Percentiles rank a stretch among this genome's conserved stretches.
phyloP scores from a whole-genome alignment of 2,329 filamentous ascomycete species.

The Cercospora sp. region DNA sequence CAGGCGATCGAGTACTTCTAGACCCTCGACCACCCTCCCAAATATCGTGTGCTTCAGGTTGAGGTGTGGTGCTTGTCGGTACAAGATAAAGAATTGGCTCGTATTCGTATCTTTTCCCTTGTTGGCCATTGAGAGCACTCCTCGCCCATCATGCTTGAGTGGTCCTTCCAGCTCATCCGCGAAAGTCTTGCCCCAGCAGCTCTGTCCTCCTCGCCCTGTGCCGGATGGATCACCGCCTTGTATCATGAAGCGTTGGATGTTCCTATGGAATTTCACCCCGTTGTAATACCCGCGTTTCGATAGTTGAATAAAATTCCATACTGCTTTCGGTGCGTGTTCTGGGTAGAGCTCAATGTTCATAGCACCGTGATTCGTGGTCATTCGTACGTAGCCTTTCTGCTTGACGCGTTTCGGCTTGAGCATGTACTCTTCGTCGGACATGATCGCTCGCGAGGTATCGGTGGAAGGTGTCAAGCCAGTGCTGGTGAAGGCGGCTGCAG shows the following conservation, averaged over 20 bases:
- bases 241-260: slow-evolving; percentile 92
- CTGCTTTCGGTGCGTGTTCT: slow-evolving; percentile 85
- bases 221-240: slow-evolving; percentile 94
- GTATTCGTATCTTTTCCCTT: slow-evolving; percentile 98
- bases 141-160: slow-evolving; percentile 75
- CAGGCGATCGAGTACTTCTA: slow-evolving; percentile 67
- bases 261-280: slow-evolving; percentile 82
- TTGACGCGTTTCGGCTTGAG: slow-evolving; percentile 86
- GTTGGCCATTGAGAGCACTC: slow-evolving; percentile 91
- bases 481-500: slow-evolving; percentile 91
- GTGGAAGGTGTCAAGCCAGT: slow-evolving; percentile 93
- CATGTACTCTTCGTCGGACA: slow-evolving; percentile 96
- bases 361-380: slow-evolving; percentile 81
- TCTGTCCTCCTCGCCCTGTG: slow-evolving; percentile 84
- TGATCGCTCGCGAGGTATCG: slow-evolving; percentile 76
- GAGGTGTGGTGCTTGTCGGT: slow-evolving; percentile 79
- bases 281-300: slow-evolving; percentile 89
- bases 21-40: slow-evolving; percentile 75
- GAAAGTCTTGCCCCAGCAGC: slow-evolving; percentile 93
- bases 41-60: slow-evolving; percentile 98
- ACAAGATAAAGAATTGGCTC: slow-evolving; percentile 91
- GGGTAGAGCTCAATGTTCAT: slow-evolving; percentile 87
- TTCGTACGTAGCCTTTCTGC: slow-evolving; percentile 84
- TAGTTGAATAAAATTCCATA: slow-evolving; percentile 94
- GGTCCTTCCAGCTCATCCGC: slow-evolving; percentile 91